Evolutionary conservation across 495 filamentous ascomycete genomes (phyloP).

Genomic region (Pseudoneurospora amorphoporcata): DNA sequence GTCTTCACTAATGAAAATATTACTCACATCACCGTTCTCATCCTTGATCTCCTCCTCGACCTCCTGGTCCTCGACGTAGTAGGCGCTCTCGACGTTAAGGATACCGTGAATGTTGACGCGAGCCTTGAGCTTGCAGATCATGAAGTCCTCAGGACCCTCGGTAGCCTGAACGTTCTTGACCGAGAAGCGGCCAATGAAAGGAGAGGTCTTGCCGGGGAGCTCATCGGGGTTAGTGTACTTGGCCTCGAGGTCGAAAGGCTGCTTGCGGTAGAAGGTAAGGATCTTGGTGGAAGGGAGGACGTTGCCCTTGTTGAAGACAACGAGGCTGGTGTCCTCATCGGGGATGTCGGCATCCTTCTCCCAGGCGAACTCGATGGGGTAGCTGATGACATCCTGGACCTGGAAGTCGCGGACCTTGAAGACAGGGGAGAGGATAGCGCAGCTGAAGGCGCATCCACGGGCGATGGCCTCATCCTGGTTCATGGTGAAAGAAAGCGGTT

Average conservation of each 20-base stretch:
- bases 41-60: constrained; percentile 85
- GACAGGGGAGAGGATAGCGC: constrained; percentile 92
- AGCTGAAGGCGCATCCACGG: constrained; percentile 94
- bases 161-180: constrained; percentile 76
- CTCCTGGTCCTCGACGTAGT: constrained; percentile 97
- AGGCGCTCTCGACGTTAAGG: constrained; percentile 91
- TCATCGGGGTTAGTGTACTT: constrained; percentile 77
- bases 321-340: constrained; percentile 95
- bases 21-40: constrained; percentile 60
- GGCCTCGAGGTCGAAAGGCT: constrained; percentile 93
- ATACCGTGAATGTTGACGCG: constrained; percentile 94
- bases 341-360: constrained; percentile 98
- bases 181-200: constrained; percentile 94
- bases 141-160: constrained; percentile 81
- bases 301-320: constrained; percentile 95
- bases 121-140: constrained; percentile 99
- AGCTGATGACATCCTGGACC: constrained; percentile 93
- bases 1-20: constrained; percentile 4
- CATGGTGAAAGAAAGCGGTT: constrained; percentile 86
- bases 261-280: constrained; percentile 97
- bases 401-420: constrained; percentile 99
- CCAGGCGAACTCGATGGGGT: constrained; percentile 99
- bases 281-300: constrained; percentile 99
- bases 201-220: constrained; percentile 84
- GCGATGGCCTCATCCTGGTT: constrained; percentile 98